Base-by-base conservation (phyloP, 1,284 basidiomycete genomes). In the Coriolopsis trogii region DNA sequence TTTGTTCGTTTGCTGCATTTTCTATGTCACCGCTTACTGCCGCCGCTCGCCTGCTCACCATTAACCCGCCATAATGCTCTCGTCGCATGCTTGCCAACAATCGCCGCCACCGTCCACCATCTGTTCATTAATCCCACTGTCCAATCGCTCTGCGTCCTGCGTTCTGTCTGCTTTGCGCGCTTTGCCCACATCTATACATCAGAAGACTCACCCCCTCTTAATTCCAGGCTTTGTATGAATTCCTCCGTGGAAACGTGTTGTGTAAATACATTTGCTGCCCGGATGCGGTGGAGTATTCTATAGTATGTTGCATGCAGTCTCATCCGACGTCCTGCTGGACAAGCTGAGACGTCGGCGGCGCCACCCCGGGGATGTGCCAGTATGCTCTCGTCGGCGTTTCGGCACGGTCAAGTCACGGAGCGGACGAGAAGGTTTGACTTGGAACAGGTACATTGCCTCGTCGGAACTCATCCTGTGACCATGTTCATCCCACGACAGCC, bases 1-100 rank as follows among this genome's bases (percentile, higher is more conserved):
- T 63, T 56, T 61, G 60, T 60, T 49, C 54, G 51, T 58, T 59
- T 60, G 57, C 55, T 57, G 57, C 58, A 59, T 56, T 59, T 59
- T 56, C 60, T 59, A 60, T 58, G 56, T 60, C 59, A 61, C 51
- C 53, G 53, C 55, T 57, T 46, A 52, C 56, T 47, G 43, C 55
- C 54, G 51, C 46, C 41, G 51, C 49, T 56, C 59, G 58, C 60
- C 60, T 63, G 57, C 59, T 58, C 56, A 47, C 50, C 51, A 39
- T 55, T n/a, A 54, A 54, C 49, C 28, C 39, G 46, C 37, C 34
- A 47, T 45, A 46, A 26, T 47, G n/a, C n/a, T 16, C 6, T 34
- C 42, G 34, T 49, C 48, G 50, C 51, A 59, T 59, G 57, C 57
- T 46, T 46, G 43, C 51, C 53, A 41, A 23, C 33, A 34, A 49